A percentile compares a stretch with the other conserved stretches of the same genome.
These are phyloP conservation scores for Chalaropsis ovoidea DNA, from an alignment of 2,329 filamentous ascomycete genomes.

Conservation along the genomic window DNA sequence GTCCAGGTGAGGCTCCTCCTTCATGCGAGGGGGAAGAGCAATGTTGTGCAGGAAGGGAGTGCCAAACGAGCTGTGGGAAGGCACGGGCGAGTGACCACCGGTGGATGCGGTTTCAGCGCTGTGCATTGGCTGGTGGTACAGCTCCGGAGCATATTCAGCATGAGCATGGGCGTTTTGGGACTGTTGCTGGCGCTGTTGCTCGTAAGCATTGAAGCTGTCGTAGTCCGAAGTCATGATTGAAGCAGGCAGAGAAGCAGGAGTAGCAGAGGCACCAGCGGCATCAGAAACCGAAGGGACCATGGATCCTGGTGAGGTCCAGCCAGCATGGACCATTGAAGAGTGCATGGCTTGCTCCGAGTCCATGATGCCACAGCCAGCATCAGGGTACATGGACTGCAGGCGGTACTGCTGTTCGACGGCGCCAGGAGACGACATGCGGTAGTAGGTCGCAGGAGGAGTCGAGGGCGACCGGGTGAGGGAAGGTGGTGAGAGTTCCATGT, in stretches of 20 bases:
- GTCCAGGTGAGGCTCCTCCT: slow-evolving; percentile 32
- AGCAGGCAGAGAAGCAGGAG: slow-evolving; percentile 37
- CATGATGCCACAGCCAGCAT: slow-evolving; percentile 33
- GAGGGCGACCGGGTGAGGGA: slow-evolving; percentile 28
- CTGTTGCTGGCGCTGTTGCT: slow-evolving; percentile 33
- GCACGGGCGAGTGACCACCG: slow-evolving; percentile 24
- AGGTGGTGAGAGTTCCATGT: slow-evolving; percentile 28
- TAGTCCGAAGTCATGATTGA: slow-evolving; percentile 41
- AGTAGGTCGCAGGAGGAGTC: slow-evolving; percentile 33
- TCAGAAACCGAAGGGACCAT: slow-evolving; percentile 34
- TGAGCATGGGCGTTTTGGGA: slow-evolving; percentile 42
- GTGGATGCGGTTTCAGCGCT: slow-evolving; percentile 19
- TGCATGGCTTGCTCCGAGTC: slow-evolving; percentile 33
- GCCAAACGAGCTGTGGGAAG: slow-evolving; percentile 17
- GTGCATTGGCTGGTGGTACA: slow-evolving; percentile 15
- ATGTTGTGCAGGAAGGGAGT: slow-evolving; percentile 15
- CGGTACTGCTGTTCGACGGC: slow-evolving; percentile 36
- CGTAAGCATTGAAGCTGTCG: slow-evolving; percentile 37
- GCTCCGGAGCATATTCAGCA: slow-evolving; percentile 33
- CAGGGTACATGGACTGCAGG: slow-evolving; percentile 32
- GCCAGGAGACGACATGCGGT: slow-evolving; percentile 40
- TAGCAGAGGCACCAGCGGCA: slow-evolving; percentile 34
- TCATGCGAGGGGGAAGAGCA: slow-evolving; percentile 33
- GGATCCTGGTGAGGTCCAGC: slow-evolving; percentile 37
- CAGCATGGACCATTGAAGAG: slow-evolving; percentile 36